These are phyloP conservation scores for Phytopythium kandeliae DNA, from an alignment of 352 stramenopile genomes.

Conservation along the genomic window DNA sequence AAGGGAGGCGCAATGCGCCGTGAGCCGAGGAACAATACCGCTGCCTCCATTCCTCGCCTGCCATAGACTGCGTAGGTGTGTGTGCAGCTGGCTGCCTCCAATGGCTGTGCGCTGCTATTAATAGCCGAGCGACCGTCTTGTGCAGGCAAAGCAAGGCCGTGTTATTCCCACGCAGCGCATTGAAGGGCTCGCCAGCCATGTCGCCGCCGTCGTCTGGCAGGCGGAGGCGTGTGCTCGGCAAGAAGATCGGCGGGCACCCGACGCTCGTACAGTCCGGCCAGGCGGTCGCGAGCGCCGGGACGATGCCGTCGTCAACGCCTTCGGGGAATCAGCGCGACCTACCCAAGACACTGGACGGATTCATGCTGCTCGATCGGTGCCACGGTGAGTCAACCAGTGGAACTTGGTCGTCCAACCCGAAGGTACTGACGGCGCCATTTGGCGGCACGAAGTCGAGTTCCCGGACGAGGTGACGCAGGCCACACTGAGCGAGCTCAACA, in stretches of 20 bases:
- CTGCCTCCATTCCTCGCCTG: neutral
- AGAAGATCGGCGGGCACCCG: slow-evolving; percentile 15
- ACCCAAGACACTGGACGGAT: slow-evolving; percentile 61
- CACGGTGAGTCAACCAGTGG: slow-evolving; percentile 42
- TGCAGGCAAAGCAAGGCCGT: neutral
- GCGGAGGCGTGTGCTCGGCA: slow-evolving; percentile 15
- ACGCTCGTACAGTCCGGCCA: slow-evolving; percentile 25
- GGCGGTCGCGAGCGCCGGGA: slow-evolving; percentile 18
- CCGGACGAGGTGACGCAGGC: slow-evolving; percentile 68
- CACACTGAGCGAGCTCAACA: slow-evolving; percentile 51
- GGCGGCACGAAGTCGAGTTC: slow-evolving; percentile 51
- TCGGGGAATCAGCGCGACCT: slow-evolving; percentile 12
- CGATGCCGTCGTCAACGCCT: neutral
- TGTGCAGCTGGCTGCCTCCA: neutral
- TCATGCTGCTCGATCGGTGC: slow-evolving; percentile 74
- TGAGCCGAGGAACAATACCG: neutral
- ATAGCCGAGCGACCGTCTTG: neutral
- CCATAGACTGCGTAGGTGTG: neutral
- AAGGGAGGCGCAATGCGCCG: neutral
- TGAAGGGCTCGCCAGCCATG: neutral
- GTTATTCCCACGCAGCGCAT: neutral
- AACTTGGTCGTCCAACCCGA: too few relatives aligned
- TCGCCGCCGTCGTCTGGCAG: slow-evolving; percentile 4
- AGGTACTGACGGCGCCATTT: neutral
- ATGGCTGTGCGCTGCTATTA: neutral